A percentile compares a stretch with the other conserved stretches of the same genome.
These are phyloP conservation scores for Euphrasia arctica DNA, from an alignment of 305 asterid species.

Conservation along the genomic window DNA sequence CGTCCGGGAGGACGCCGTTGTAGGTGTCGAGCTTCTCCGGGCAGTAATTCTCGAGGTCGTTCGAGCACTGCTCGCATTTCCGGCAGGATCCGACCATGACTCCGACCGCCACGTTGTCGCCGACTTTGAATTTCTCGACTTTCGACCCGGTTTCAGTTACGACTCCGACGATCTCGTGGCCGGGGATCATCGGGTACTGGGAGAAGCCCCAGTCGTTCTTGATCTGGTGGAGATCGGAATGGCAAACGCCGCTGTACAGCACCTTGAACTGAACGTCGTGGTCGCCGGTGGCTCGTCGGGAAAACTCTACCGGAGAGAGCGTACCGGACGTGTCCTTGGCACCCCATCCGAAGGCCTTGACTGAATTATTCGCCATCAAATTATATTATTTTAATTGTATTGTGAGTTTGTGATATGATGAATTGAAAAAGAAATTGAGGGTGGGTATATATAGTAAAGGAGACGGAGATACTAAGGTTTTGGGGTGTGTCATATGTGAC, in stretches of 20 bases:
- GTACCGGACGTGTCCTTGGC: neutral
- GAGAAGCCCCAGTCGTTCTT: slow-evolving; percentile 2
- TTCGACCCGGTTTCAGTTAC: slow-evolving; percentile 33
- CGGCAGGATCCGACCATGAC: slow-evolving; percentile 27
- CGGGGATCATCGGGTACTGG: slow-evolving; percentile 7
- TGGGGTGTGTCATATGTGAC: too few relatives aligned
- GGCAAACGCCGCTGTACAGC: slow-evolving; percentile 4
- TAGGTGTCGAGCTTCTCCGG: slow-evolving; percentile 15
- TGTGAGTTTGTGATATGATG: too few relatives aligned
- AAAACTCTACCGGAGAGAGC: neutral
- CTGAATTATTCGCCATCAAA: neutral
- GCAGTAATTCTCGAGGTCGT: slow-evolving; percentile 33
- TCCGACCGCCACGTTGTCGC: slow-evolving; percentile 42
- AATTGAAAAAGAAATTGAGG: too few relatives aligned
- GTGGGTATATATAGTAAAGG: too few relatives aligned
- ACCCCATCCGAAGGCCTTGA: neutral
- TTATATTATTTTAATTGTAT: too few relatives aligned
- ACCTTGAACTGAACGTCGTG: slow-evolving; percentile 2
- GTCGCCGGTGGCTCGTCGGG: neutral
- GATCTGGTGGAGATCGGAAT: neutral
- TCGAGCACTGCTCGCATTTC: slow-evolving; percentile 26
- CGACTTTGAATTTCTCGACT: slow-evolving; percentile 33
- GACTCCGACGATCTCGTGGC: slow-evolving; percentile 40
- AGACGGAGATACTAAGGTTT: too few relatives aligned
- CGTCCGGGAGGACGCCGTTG: slow-evolving; percentile 24